Conservation (phyloP, 2,329 filamentous ascomycete species). For the Fusarium sp. region DNA sequence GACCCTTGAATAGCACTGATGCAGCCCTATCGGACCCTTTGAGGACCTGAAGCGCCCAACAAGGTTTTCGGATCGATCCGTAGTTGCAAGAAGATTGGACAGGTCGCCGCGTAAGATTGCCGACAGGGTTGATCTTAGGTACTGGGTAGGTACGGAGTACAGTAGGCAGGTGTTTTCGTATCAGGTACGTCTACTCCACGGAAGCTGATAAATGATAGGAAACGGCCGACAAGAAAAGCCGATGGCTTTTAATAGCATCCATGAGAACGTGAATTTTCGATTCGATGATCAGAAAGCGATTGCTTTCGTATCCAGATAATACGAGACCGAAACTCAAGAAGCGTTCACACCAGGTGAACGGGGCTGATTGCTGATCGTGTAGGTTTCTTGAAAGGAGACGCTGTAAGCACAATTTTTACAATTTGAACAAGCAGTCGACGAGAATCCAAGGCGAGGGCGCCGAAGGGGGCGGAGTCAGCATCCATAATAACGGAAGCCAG, state of each 20-base stretch:
- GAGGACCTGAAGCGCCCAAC: slow-evolving; percentile 19
- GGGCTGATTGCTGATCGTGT: background rate
- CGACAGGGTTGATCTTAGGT: slow-evolving; percentile 29
- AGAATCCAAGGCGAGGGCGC: slow-evolving; percentile 1
- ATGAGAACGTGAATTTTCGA: background rate
- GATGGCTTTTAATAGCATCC: background rate
- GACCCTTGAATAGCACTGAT: slow-evolving; percentile 28
- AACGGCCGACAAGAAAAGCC: background rate
- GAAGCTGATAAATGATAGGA: background rate
- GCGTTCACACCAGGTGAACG: slow-evolving; percentile 16
- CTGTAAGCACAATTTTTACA: background rate
- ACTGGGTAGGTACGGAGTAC: no score
- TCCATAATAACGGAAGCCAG: background rate
- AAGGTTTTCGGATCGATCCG: slow-evolving; percentile 30
- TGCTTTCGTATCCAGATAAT: background rate
- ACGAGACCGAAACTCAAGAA: background rate
- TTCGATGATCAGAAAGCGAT: background rate
- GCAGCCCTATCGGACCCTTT: slow-evolving; percentile 35
- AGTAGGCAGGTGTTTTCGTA: background rate
- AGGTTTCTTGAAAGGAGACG: background rate
- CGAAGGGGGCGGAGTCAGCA: background rate
- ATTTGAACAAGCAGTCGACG: slow-evolving; percentile 4
- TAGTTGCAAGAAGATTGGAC: slow-evolving; percentile 19
- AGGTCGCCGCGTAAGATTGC: slow-evolving; percentile 22
- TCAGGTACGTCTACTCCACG: background rate